Percentiles rank a stretch among this genome's conserved stretches.
phyloP scores from a whole-genome alignment of 2,329 filamentous ascomycete species.

The Tolypocladium ovalisporum region DNA sequence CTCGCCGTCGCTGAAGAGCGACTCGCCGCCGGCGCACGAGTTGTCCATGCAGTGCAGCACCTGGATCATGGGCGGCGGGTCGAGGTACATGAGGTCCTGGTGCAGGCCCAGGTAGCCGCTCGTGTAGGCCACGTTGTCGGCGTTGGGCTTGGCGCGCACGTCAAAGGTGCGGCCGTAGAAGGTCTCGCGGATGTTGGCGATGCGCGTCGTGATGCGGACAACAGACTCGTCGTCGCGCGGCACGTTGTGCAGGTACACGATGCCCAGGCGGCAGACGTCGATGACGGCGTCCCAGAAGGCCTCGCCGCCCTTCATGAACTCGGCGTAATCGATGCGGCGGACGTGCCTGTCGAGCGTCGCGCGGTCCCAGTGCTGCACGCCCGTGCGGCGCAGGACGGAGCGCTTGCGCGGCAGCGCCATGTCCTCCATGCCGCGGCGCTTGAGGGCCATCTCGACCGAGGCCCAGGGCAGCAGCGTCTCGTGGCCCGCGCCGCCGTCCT shows the following conservation, averaged over 20 bases:
- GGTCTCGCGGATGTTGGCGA: slow-evolving; percentile 72
- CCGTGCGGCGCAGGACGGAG: slow-evolving; percentile 18
- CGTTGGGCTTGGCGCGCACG: slow-evolving; percentile 68
- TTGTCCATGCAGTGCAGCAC: slow-evolving; percentile 84
- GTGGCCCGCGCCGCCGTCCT: slow-evolving; percentile 18
- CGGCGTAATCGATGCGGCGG: slow-evolving; percentile 53
- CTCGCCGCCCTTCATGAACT: slow-evolving; percentile 54
- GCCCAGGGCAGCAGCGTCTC: slow-evolving; percentile 21
- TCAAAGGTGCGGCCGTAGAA: slow-evolving; percentile 92
- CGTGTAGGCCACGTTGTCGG: slow-evolving; percentile 90
- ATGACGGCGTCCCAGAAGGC: slow-evolving; percentile 50
- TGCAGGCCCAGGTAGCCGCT: slow-evolving; percentile 73
- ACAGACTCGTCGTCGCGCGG: slow-evolving; percentile 59
- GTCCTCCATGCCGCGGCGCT: slow-evolving; percentile 9
- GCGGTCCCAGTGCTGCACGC: slow-evolving; percentile 30
- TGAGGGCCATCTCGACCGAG: slow-evolving; percentile 23
- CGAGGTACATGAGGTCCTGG: slow-evolving; percentile 86
- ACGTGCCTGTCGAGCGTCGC: slow-evolving; percentile 27
- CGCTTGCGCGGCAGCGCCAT: slow-evolving; percentile 13
- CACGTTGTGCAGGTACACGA: slow-evolving; percentile 68
- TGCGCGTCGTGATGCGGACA: slow-evolving; percentile 54
- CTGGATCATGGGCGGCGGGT: slow-evolving; percentile 69
- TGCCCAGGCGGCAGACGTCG: slow-evolving; percentile 54
- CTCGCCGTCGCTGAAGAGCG: slow-evolving; percentile 72
- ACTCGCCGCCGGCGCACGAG: slow-evolving; percentile 68